Conservation (phyloP, 1,139 yeast genomes). For the Yamadazyma trypodendri region DNA sequence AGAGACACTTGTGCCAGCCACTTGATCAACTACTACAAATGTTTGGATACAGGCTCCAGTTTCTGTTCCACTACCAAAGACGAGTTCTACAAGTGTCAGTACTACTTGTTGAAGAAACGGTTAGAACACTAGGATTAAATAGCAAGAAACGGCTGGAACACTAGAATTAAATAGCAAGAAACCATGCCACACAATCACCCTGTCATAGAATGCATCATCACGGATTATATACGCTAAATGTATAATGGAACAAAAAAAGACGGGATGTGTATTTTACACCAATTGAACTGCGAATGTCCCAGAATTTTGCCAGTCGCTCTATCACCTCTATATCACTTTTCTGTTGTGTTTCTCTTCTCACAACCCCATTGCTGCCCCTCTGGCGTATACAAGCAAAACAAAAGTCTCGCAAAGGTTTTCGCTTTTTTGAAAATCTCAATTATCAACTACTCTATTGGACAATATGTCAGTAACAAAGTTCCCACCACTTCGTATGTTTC, state of each 20-base stretch:
- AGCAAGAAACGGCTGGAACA: not conserved
- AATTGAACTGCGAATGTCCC: too few relatives aligned
- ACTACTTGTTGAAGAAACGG: constrained; percentile 44
- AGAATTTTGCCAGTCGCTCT: too few relatives aligned
- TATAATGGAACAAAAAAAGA: not conserved
- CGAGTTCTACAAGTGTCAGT: constrained; percentile 49
- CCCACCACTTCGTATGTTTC: constrained; percentile 51
- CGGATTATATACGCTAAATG: not conserved
- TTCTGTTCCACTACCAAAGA: constrained; percentile 44
- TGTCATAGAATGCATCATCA: constrained; percentile 2
- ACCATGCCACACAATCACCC: too few relatives aligned
- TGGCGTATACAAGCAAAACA: not conserved
- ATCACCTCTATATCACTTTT: too few relatives aligned
- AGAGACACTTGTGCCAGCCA: constrained; percentile 51
- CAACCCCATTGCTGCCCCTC: not conserved
- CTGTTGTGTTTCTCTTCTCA: too few relatives aligned
- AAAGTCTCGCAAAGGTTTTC: constrained; percentile 1
- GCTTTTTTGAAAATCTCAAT: constrained; percentile 5
- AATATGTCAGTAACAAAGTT: constrained; percentile 47
- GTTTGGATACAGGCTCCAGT: constrained; percentile 47
- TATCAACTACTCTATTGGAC: constrained; percentile 16
- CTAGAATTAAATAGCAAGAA: too few relatives aligned
- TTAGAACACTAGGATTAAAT: constrained; percentile 17
- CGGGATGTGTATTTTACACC: too few relatives aligned
- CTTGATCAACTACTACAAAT: constrained; percentile 44